These are phyloP conservation scores for Boletus pseudo-olivaceus DNA, from an alignment of 768 basidiomycete genomes.

Conservation along the genomic window DNA sequence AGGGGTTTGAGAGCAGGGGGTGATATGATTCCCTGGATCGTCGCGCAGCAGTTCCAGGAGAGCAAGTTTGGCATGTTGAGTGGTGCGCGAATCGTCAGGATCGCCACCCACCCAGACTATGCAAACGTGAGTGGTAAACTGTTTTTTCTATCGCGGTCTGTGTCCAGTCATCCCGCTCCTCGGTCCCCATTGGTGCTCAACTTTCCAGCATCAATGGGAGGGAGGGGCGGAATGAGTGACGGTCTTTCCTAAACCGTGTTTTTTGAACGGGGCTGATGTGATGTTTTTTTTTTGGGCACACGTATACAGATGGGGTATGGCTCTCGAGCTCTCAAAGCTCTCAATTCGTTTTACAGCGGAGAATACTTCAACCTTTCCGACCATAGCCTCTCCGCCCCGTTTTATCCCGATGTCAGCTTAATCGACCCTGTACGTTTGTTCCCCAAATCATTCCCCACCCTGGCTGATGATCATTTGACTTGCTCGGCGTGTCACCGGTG, in stretches of 20 bases:
- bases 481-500: background rate
- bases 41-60: constrained; percentile 95
- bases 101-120: constrained; percentile 96
- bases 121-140: constrained; percentile 59
- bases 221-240: background rate
- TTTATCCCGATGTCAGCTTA: constrained; percentile 56
- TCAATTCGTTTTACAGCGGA: constrained; percentile 91
- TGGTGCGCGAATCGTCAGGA: constrained; percentile 86
- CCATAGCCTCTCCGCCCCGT: constrained; percentile 39
- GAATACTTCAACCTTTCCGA: constrained; percentile 90
- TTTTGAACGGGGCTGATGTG: constrained; percentile 1
- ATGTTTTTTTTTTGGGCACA: background rate
- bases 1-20: constrained; percentile 85
- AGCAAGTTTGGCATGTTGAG: constrained; percentile 88
- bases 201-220: background rate
- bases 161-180: background rate
- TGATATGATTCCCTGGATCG: constrained; percentile 97
- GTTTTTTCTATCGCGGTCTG: background rate
- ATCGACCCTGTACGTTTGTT: constrained; percentile 43
- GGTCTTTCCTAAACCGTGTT: background rate
- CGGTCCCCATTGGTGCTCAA: background rate
- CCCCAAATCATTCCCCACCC: background rate
- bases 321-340: constrained; percentile 76
- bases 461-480: constrained; percentile 3
- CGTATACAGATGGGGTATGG: constrained; percentile 90